Percentiles rank a stretch among this genome's conserved stretches.
Evolutionary conservation across 257 asterid genomes (phyloP).

Genomic region (Solanum virginianum): DNA sequence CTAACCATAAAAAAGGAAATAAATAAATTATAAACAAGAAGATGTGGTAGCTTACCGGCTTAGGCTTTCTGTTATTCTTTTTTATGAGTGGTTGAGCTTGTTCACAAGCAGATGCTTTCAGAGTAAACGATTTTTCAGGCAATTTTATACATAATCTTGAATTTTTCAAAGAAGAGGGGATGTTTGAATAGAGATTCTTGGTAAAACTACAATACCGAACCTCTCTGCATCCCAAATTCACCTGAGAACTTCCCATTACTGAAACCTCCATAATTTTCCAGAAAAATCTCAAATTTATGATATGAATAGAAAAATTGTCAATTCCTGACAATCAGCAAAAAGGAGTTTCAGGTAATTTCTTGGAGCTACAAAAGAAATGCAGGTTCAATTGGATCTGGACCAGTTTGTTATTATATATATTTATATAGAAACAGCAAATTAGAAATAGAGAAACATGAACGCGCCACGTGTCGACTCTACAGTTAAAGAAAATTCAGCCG

Average conservation of each 20-base stretch:
- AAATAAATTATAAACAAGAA: neutral
- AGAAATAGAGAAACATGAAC: neutral
- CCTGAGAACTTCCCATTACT: constrained; percentile 54
- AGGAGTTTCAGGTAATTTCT: neutral
- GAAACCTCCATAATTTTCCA: constrained; percentile 50
- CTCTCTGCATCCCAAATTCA: constrained; percentile 22
- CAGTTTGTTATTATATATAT: neutral
- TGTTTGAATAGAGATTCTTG: constrained; percentile 33
- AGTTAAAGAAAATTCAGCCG: neutral
- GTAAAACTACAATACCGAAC: constrained; percentile 32
- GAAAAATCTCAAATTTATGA: neutral
- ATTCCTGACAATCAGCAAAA: neutral
- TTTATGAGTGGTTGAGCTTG: constrained; percentile 25
- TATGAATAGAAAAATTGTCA: neutral
- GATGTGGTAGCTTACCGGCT: constrained; percentile 10
- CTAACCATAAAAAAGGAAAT: neutral
- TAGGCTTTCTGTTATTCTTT: constrained; percentile 14
- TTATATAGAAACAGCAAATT: neutral
- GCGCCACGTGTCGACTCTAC: constrained; percentile 20
- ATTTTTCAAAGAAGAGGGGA: constrained; percentile 11
- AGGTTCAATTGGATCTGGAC: neutral
- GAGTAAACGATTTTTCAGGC: constrained; percentile 32
- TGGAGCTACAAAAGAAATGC: neutral
- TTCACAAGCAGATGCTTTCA: constrained; percentile 31
- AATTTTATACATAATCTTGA: constrained; percentile 10